phyloP scores from a whole-genome alignment of 2,329 filamentous ascomycete genomes.

The Chalaropsis ovoidea region DNA sequence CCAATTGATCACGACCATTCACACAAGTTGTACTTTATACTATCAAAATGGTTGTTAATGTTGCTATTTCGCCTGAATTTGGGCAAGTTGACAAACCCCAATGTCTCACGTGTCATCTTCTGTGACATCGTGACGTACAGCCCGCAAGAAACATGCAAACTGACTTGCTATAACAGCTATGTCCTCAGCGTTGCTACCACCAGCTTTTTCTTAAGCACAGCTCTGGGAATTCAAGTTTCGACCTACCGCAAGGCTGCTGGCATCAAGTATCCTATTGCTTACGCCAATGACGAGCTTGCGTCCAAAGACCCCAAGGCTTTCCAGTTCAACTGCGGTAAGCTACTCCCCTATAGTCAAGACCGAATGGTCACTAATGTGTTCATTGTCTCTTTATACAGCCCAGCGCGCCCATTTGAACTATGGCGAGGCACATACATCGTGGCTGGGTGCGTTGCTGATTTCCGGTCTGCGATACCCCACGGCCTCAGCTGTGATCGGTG shows the following conservation, averaged over 20 bases:
- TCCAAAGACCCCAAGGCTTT: slow-evolving; percentile 45
- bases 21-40: not conserved
- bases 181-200: slow-evolving; percentile 49
- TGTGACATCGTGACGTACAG: too few species aligned
- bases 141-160: slow-evolving; percentile 10
- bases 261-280: slow-evolving; percentile 48
- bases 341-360: not conserved
- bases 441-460: slow-evolving; percentile 45
- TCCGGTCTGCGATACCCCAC: slow-evolving; percentile 47
- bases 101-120: not conserved
- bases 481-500: slow-evolving; percentile 41
- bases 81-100: slow-evolving; percentile 35
- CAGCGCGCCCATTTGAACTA: slow-evolving; percentile 56
- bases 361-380: not conserved
- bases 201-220: slow-evolving; percentile 48
- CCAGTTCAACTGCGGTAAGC: slow-evolving; percentile 52
- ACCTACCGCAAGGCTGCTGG: slow-evolving; percentile 43
- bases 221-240: slow-evolving; percentile 42
- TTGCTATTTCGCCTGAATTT: slow-evolving; percentile 42
- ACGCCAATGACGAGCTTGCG: slow-evolving; percentile 46
- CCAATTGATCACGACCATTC: too few species aligned
- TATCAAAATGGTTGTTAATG: slow-evolving; percentile 36
- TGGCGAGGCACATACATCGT: slow-evolving; percentile 49
- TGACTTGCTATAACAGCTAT: slow-evolving; percentile 39
- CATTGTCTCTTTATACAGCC: slow-evolving; percentile 31